A percentile compares a stretch with the other conserved stretches of the same genome.
Conservation (phyloP, 495 filamentous ascomycete genomes). For the Neurospora intermedia region DNA sequence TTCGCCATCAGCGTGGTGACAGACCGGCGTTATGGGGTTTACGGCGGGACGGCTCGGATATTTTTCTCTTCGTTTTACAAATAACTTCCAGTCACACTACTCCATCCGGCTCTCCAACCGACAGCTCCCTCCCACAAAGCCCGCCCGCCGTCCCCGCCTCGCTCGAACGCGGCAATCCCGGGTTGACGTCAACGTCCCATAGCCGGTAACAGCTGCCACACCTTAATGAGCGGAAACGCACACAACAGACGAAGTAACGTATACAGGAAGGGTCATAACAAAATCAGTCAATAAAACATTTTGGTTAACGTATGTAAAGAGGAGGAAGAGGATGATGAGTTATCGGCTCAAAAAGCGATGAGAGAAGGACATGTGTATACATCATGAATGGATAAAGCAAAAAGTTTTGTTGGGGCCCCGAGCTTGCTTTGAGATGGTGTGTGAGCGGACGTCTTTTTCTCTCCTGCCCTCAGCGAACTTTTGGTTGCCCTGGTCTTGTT, state of each 20-base stretch:
- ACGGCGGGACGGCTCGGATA: constrained; percentile 6
- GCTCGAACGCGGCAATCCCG: neutral
- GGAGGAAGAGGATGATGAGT: neutral
- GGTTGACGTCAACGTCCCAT: neutral
- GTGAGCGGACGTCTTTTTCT: neutral
- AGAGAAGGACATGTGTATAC: neutral
- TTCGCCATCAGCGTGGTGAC: constrained; percentile 5
- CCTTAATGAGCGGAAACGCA: neutral
- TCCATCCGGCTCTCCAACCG: neutral
- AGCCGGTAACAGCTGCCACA: neutral
- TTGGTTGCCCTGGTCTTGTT: neutral
- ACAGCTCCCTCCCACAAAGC: neutral
- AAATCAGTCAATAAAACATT: neutral
- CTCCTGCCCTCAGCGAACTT: neutral
- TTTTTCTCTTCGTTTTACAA: constrained; percentile 8
- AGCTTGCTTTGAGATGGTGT: neutral
- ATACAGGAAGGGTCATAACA: neutral
- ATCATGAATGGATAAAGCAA: neutral
- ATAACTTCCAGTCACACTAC: neutral
- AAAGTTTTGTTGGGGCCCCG: neutral
- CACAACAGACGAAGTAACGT: neutral
- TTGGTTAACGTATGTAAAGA: neutral
- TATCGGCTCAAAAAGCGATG: neutral
- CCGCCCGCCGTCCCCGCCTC: neutral
- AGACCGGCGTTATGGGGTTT: constrained; percentile 9